Conservation (phyloP, 805 yeast species). For the Candida quercuum region DNA sequence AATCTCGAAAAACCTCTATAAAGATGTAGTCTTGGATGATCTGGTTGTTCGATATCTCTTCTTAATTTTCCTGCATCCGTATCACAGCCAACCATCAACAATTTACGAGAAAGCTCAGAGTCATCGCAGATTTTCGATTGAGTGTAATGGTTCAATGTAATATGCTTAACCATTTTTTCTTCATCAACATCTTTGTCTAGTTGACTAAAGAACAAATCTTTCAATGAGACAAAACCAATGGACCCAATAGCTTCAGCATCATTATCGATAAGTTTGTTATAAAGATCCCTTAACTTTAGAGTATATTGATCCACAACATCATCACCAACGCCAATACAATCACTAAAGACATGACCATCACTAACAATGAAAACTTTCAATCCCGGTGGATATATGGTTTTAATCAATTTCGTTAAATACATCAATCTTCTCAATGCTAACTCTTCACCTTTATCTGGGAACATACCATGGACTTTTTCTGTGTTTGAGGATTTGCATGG, state of each 20-base stretch:
- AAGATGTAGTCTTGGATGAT: conserved; percentile 47
- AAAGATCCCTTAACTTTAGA: conserved; percentile 36
- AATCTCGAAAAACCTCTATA: conserved; percentile 55
- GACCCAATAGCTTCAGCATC: conserved; percentile 25
- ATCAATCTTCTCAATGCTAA: conserved; percentile 34
- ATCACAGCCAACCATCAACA: conserved; percentile 40
- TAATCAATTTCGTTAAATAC: conserved; percentile 25
- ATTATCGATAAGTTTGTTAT: conserved; percentile 25
- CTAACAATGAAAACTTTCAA: conserved; percentile 51
- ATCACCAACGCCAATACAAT: conserved; percentile 59
- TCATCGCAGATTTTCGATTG: conserved; percentile 32
- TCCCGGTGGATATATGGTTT: conserved; percentile 48
- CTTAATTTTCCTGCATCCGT: conserved; percentile 60
- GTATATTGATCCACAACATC: conserved; percentile 46
- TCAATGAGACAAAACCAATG: conserved; percentile 37
- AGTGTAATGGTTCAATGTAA: conserved; percentile 30
- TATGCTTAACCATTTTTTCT: conserved; percentile 26
- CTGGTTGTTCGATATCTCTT: conserved; percentile 50
- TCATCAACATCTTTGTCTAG: conserved; percentile 22
- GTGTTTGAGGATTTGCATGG: conserved; percentile 60
- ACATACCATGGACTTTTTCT: conserved; percentile 41
- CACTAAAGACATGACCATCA: conserved; percentile 63
- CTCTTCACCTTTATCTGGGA: conserved; percentile 53
- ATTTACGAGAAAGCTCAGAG: conserved; percentile 34
- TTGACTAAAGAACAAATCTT: conserved; percentile 30